Conservation (phyloP, 1,139 yeast genomes). For the Yamadazyma taylorii region DNA sequence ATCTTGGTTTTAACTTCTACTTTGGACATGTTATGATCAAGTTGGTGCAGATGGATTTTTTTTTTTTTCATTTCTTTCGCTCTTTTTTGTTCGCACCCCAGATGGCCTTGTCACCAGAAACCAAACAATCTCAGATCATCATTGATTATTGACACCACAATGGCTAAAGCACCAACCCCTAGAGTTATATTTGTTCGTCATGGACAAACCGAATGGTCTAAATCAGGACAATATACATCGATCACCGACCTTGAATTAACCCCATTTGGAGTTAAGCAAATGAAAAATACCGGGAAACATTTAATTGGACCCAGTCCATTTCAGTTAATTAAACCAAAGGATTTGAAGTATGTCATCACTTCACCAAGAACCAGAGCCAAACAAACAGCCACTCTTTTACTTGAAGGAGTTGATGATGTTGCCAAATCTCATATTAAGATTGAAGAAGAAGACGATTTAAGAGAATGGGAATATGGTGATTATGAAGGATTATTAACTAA, state of each 20-base stretch:
- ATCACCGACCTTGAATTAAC: conserved; percentile 79
- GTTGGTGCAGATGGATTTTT: too few relatives aligned
- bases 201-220: conserved; percentile 95
- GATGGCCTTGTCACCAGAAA: too few relatives aligned
- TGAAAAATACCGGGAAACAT: conserved; percentile 69
- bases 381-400: conserved; percentile 63
- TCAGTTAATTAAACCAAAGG: conserved; percentile 62
- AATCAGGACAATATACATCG: conserved; percentile 89
- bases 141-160: not conserved
- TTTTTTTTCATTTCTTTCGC: too few relatives aligned
- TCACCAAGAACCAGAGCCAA: conserved; percentile 84
- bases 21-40: conserved; percentile 16
- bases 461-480: conserved; percentile 97
- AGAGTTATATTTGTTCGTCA: conserved; percentile 81
- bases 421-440: conserved; percentile 43
- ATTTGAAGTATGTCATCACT: conserved; percentile 63
- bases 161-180: conserved; percentile 48
- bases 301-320: conserved; percentile 55
- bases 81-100: too few relatives aligned
- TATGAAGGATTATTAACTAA: conserved; percentile 80
- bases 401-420: conserved; percentile 50
- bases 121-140: too few relatives aligned
- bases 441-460: conserved; percentile 62
- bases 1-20: conserved; percentile 36
- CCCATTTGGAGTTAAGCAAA: conserved; percentile 72